These are phyloP conservation scores for Torulaspora maleeae DNA, from an alignment of 805 yeast species.

Conservation along the genomic window DNA sequence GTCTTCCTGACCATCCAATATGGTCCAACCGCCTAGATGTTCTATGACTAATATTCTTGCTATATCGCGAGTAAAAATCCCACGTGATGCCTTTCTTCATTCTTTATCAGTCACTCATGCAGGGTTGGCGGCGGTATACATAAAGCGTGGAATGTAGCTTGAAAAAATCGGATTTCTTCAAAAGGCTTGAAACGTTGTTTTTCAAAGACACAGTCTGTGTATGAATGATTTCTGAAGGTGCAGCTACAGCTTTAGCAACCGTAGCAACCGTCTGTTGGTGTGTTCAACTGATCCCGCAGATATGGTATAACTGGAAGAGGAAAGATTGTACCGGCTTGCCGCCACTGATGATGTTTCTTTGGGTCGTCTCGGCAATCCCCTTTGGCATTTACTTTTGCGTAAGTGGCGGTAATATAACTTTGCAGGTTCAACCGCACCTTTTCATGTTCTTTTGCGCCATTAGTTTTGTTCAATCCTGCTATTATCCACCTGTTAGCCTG, in stretches of 20 bases:
- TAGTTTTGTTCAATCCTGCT: conserved; percentile 63
- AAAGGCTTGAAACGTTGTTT: too few species aligned
- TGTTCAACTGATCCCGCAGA: conserved; percentile 83
- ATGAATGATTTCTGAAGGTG: conserved; percentile 34
- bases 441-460: conserved; percentile 66
- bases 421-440: conserved; percentile 82
- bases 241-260: conserved; percentile 76
- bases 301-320: conserved; percentile 62
- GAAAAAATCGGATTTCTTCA: too few species aligned
- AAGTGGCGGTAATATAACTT: conserved; percentile 65
- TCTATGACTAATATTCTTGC: too few species aligned
- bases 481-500: conserved; percentile 63
- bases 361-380: conserved; percentile 78
- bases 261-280: conserved; percentile 93
- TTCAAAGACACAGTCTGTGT: background rate
- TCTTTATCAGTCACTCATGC: too few species aligned
- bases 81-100: too few species aligned
- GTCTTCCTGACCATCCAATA: background rate
- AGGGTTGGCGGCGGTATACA: too few species aligned
- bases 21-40: too few species aligned
- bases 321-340: conserved; percentile 87
- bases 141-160: too few species aligned
- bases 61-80: too few species aligned
- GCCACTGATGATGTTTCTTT: conserved; percentile 78
- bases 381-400: conserved; percentile 79